Base-by-base conservation (phyloP, 2,329 filamentous ascomycete species). In the Phialemonium atrogriseum region DNA sequence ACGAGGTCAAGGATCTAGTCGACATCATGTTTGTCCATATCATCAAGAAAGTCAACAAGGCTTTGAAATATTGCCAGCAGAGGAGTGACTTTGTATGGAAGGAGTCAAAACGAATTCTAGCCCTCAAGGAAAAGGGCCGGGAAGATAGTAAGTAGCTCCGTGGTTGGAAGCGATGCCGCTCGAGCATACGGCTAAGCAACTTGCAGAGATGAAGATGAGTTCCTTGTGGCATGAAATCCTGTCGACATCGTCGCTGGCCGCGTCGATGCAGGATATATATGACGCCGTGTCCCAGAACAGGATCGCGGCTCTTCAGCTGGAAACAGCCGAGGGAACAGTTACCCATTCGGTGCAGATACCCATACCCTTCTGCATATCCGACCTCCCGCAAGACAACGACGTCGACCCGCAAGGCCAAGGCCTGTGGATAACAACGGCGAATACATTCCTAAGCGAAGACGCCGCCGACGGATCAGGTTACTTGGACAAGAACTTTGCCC, bases 11-110 rank as follows among this genome's bases (percentile, higher is more conserved):
- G 35, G 68, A 72, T 64, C 49, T 93, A 27, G 73, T 81, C 25
- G 84, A 93, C 41, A 79, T 63, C 5, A 57, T 95, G 51, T 94
- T 94, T 54, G 71, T 84, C 33, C 84, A 94, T 52, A 80, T 96
- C 23, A 81, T 88, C 41, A 91, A 88, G 55, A 93, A 93, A 57
- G 80, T 94, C 46, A 88, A 87, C 51, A 94, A 89, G 60, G 85
- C 84, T 4, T 74, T 94, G 51, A 93, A 91, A 52, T 91, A 89
- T 58, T 88, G 88, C 52, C 89, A 98, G 58, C 82, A 88, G 43
- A 80, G 84, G 38, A 83, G 79, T 35, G 82, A 88, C 45, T 96
- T 95, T 53, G 83, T 98, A 5, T 91, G 85, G 77, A 83, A 81
- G 48, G 86, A 98, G 52, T 85, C 84, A 3, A 87, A 91, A 54